Conservation (phyloP, 768 basidiomycete species). For the Trametes maxima region DNA sequence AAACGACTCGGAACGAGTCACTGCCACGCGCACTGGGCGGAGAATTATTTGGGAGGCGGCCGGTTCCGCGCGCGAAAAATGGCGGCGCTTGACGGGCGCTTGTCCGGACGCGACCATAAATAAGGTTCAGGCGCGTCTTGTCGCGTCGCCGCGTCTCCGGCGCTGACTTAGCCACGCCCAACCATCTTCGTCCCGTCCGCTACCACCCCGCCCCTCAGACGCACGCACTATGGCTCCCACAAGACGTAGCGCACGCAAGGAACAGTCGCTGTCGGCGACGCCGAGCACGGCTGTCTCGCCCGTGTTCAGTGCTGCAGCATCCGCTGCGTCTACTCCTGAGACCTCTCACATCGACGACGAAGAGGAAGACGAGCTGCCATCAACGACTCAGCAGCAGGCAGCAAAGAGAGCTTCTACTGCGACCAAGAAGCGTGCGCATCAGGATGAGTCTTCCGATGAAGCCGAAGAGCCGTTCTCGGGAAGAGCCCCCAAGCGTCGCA, state of each 20-base stretch:
- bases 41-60: neutral
- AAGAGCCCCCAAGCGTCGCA: conserved; percentile 28
- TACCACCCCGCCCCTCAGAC: neutral
- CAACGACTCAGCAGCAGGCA: neutral
- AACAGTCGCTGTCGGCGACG: conserved; percentile 37
- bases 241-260: conserved; percentile 28
- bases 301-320: conserved; percentile 49
- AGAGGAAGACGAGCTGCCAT: neutral
- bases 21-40: neutral
- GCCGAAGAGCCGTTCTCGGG: neutral
- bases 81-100: neutral
- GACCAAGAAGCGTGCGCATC: conserved; percentile 27
- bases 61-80: conserved; percentile 8
- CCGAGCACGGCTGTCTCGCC: conserved; percentile 52
- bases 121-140: conserved; percentile 33
- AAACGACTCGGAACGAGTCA: neutral
- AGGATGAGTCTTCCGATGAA: conserved; percentile 15
- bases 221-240: conserved; percentile 23
- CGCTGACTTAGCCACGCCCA: conserved; percentile 20
- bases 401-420: neutral
- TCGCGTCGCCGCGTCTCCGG: conserved; percentile 22
- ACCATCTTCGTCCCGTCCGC: neutral
- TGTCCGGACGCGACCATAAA: conserved; percentile 29
- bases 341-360: conserved; percentile 46
- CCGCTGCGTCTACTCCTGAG: conserved; percentile 52